These are phyloP conservation scores for Aspergillus uvarum DNA, from an alignment of 2,329 filamentous ascomycete species.

Conservation along the genomic window DNA sequence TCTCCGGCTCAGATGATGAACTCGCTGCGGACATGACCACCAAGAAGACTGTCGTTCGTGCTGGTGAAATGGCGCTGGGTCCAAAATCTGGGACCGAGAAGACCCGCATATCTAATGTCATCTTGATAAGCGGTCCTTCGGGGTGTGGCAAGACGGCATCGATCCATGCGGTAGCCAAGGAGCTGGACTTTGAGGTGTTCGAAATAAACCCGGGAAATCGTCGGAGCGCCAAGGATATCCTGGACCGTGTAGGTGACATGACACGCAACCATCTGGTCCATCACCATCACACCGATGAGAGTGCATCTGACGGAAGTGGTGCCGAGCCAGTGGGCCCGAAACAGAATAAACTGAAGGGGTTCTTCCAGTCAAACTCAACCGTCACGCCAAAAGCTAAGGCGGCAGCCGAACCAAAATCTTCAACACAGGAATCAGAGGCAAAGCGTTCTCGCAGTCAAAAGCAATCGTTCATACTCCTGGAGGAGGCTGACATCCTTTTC, in stretches of 20 bases:
- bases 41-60: conserved; percentile 44
- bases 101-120: conserved; percentile 64
- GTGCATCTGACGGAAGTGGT: conserved; percentile 42
- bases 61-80: conserved; percentile 37
- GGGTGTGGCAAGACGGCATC: conserved; percentile 93
- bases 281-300: conserved; percentile 38
- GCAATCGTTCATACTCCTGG: conserved; percentile 89
- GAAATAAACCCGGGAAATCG: conserved; percentile 86
- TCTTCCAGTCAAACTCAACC: conserved; percentile 65
- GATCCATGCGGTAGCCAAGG: conserved; percentile 86
- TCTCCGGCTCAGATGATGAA: conserved; percentile 61
- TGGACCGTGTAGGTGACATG: conserved; percentile 95
- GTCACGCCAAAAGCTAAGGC: conserved; percentile 24
- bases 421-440: conserved; percentile 26
- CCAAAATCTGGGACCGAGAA: conserved; percentile 43
- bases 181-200: conserved; percentile 90
- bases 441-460: conserved; percentile 62
- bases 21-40: conserved; percentile 40
- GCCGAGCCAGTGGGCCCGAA: conserved; percentile 65
- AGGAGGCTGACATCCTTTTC: conserved; percentile 91
- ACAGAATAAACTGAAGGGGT: conserved; percentile 76
- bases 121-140: conserved; percentile 85
- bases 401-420: conserved; percentile 18
- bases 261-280: conserved; percentile 89
- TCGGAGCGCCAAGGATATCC: conserved; percentile 81